Percentiles rank a stretch among this genome's conserved stretches.
phyloP scores from a whole-genome alignment of 371 early-diverging fungal species.

The Mucor sp. region DNA sequence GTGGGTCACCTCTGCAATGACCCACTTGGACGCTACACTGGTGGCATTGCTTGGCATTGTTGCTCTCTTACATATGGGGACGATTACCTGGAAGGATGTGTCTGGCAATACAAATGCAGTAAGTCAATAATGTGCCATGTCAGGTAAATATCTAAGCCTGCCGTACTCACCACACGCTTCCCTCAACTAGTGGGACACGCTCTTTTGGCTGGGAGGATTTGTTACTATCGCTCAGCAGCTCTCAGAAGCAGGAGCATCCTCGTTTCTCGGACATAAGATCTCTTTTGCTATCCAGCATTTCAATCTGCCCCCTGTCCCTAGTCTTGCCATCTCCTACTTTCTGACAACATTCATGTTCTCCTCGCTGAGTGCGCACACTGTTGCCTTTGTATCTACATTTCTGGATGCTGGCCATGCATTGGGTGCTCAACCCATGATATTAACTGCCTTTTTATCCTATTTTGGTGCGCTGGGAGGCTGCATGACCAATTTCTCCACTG shows the following conservation, averaged over 20 bases:
- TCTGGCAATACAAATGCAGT: constrained; percentile 66
- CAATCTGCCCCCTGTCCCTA: constrained; percentile 40
- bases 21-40: constrained; percentile 68
- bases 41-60: constrained; percentile 69
- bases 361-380: constrained; percentile 65
- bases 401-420: constrained; percentile 72
- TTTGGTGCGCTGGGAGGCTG: constrained; percentile 69
- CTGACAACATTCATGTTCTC: constrained; percentile 75
- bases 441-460: constrained; percentile 64
- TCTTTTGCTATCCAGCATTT: constrained; percentile 41
- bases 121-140: constrained; percentile 8
- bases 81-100: constrained; percentile 75
- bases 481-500: constrained; percentile 68
- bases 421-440: constrained; percentile 58
- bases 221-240: constrained; percentile 78
- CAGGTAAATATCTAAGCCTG: background rate
- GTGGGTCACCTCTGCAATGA: constrained; percentile 71
- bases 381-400: constrained; percentile 75
- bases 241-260: constrained; percentile 65
- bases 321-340: constrained; percentile 66
- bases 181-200: constrained; percentile 74
- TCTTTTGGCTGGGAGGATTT: constrained; percentile 82
- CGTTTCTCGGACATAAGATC: constrained; percentile 64
- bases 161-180: background rate
- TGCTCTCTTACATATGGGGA: constrained; percentile 54